phyloP scores from a whole-genome alignment of 306 rosid genomes.

The Carpinus viminea region DNA sequence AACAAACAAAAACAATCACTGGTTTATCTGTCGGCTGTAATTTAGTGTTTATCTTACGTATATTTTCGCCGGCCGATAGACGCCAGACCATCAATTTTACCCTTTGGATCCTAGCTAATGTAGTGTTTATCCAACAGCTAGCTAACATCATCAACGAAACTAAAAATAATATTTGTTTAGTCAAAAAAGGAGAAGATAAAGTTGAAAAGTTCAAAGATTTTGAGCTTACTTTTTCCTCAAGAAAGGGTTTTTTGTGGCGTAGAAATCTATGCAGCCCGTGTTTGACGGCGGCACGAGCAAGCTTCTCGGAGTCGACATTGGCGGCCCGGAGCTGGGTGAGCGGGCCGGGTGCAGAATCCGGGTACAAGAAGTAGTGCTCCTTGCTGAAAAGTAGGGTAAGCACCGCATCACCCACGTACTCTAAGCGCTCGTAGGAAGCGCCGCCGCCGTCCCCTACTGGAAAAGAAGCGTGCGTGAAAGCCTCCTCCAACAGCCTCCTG shows the following conservation, averaged over 20 bases:
- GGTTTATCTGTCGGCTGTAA: too few relatives aligned
- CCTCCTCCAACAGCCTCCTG: constrained; percentile 44
- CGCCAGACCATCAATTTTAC: too few relatives aligned
- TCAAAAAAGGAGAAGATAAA: not conserved
- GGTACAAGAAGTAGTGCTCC: constrained; percentile 46
- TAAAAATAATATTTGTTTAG: too few relatives aligned
- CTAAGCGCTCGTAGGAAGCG: constrained; percentile 45
- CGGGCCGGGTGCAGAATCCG: constrained; percentile 36
- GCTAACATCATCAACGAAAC: too few relatives aligned
- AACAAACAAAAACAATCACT: too few relatives aligned
- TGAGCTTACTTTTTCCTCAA: constrained; percentile 41
- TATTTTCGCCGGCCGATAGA: too few relatives aligned
- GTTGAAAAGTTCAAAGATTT: not conserved
- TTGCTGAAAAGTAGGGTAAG: constrained; percentile 39
- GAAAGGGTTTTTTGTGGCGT: constrained; percentile 48
- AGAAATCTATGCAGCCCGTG: constrained; percentile 53
- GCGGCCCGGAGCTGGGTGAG: constrained; percentile 56
- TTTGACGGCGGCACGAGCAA: constrained; percentile 54
- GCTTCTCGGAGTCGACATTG: constrained; percentile 69
- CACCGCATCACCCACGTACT: constrained; percentile 57
- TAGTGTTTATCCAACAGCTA: too few relatives aligned
- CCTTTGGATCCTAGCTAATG: too few relatives aligned
- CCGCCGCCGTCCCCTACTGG: not conserved
- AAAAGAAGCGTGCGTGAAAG: constrained; percentile 48
- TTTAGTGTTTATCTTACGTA: too few relatives aligned